Base-by-base conservation (phyloP, 805 yeast genomes). In the Wickerhamomyces subpelliculosus region DNA sequence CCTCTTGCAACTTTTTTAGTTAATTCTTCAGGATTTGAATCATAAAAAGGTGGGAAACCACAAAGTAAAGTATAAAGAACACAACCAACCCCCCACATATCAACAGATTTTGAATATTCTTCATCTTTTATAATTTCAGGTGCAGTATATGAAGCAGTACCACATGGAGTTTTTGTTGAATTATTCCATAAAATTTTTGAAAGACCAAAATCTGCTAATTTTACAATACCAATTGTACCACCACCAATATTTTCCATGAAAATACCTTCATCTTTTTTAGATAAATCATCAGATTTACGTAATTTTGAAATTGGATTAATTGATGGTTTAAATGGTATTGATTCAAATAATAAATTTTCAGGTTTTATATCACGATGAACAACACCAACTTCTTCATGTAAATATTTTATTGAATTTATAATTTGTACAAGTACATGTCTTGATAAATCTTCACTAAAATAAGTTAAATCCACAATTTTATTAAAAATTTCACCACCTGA, bases 81-180 rank as follows among this genome's bases (percentile, higher is more conserved):
- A 64, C 98, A 93, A 0, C 98, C 98, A 38, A 93, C 68, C 5
- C 97, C 97, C 98, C 98, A 93, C 93, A 93, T 86, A 58, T 93
- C 98, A 27, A 93, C 98, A 46, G 88, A 83, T 65, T 85, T 87
- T 2, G 96, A 84, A 57, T 93, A 93, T 34, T 80, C 72, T 64
- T 89, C 95, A 60, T 93, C 97, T 47, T 83, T 80, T 29, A 93
- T 97, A 49, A 93, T 90, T 61, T 93, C 98, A 0, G 98, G 98
- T 0, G 98, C 98, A 3, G 97, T 90, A 55, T 93, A 93, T 4
- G 97, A 97, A 14, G 93, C 96, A 1, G 98, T 93, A 36, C 98
- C 98, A 64, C 98, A 93, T 0, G 98, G 98, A 1, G 98, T 93
- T 71, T 87, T 86, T 51, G 84, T 84, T 35, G 80, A 74, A 12